A percentile compares a stretch with the other conserved stretches of the same genome.
Conservation (phyloP, 2,329 filamentous ascomycete genomes). For the Penicillium fuscoglaucum region DNA sequence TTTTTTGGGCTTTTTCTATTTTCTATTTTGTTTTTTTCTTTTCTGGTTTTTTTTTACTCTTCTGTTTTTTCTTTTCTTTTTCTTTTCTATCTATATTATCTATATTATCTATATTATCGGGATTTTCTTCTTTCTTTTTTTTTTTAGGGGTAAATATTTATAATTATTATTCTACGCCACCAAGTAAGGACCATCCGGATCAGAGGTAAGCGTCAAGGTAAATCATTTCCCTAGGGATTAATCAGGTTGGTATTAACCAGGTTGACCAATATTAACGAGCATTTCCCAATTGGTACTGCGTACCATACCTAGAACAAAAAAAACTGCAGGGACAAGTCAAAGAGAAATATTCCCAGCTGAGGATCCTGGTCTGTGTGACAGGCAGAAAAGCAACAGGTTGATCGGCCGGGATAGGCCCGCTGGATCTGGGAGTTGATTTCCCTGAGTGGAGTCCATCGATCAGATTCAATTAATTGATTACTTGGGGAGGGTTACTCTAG, state of each 20-base stretch:
- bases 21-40: neutral
- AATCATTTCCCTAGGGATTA: neutral
- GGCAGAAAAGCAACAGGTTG: slow-evolving; percentile 19
- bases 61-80: neutral
- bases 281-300: neutral
- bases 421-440: slow-evolving; percentile 12
- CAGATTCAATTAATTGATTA: slow-evolving; percentile 2
- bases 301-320: neutral
- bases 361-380: slow-evolving; percentile 30
- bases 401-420: slow-evolving; percentile 25
- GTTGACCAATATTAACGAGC: neutral
- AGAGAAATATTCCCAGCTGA: slow-evolving; percentile 6
- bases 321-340: neutral
- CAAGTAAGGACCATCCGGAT: slow-evolving; percentile 17
- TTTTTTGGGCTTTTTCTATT: neutral
- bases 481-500: neutral
- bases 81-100: neutral
- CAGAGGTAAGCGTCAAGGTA: slow-evolving; percentile 3
- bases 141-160: neutral
- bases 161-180: slow-evolving; percentile 15
- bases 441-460: slow-evolving; percentile 3
- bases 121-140: neutral
- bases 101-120: neutral
- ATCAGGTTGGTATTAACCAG: neutral
- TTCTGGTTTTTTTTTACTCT: neutral